phyloP scores from a whole-genome alignment of 2,329 filamentous ascomycete species.

The Talaromyces sp. region DNA sequence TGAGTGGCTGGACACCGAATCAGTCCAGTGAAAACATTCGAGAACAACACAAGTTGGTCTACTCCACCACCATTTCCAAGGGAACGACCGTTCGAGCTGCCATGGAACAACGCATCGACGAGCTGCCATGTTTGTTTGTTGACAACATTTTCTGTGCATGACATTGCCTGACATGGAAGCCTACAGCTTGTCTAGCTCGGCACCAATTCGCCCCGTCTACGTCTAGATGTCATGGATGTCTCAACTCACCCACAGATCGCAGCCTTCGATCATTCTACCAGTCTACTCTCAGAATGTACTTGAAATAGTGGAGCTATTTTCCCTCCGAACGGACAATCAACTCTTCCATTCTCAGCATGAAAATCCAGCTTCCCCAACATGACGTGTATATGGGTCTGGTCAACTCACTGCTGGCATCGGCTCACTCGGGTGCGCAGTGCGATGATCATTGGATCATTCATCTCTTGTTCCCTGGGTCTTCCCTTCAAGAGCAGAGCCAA shows the following conservation, averaged over 20 bases:
- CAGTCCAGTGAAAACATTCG: neutral
- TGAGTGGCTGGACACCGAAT: neutral
- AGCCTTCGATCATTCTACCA: neutral
- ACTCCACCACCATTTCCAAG: neutral
- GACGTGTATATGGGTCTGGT: constrained; percentile 6
- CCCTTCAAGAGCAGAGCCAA: neutral
- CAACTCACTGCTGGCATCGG: neutral
- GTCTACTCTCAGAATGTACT: neutral
- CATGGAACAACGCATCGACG: neutral
- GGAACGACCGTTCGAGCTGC: neutral
- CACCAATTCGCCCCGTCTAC: neutral
- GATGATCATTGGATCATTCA: neutral
- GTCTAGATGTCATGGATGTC: neutral
- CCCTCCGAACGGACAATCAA: neutral
- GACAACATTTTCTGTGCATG: neutral
- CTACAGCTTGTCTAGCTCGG: neutral
- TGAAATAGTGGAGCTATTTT: neutral
- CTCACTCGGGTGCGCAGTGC: neutral
- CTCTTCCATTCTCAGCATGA: constrained; percentile 2
- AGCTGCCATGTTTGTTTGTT: neutral
- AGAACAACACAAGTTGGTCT: neutral
- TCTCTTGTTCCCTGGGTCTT: neutral
- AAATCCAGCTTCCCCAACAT: neutral
- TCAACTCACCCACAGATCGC: neutral
- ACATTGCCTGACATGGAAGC: neutral